These are phyloP conservation scores for Diaporthe sp. DNA, from an alignment of 2,329 filamentous ascomycete species.

Conservation along the genomic window DNA sequence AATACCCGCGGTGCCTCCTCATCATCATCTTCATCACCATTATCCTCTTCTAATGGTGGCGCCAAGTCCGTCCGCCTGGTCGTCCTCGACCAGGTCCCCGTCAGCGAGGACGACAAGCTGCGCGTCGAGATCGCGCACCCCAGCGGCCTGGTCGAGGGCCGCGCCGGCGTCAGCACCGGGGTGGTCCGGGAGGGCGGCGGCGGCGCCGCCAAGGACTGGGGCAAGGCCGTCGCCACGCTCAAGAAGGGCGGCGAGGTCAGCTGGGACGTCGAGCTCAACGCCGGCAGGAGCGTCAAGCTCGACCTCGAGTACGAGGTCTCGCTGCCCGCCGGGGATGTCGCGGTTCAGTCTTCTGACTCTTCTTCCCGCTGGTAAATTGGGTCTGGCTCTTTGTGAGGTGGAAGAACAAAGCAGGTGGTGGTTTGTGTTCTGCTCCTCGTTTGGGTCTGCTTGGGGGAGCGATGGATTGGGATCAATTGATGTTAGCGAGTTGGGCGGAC, in stretches of 20 bases:
- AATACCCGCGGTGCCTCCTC: slow-evolving; percentile 58
- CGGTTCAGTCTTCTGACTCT: slow-evolving; percentile 42
- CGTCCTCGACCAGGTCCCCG: slow-evolving; percentile 71
- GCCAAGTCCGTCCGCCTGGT: slow-evolving; percentile 59
- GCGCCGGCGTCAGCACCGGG: slow-evolving; percentile 53
- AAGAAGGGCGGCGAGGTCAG: slow-evolving; percentile 69
- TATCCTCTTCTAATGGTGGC: slow-evolving; percentile 51
- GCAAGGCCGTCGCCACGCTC: slow-evolving; percentile 64
- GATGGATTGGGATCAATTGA: background rate
- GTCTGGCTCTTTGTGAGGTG: too few species aligned
- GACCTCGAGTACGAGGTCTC: slow-evolving; percentile 72
- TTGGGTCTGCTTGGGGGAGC: background rate
- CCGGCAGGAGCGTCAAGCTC: slow-evolving; percentile 69
- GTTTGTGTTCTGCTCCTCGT: background rate
- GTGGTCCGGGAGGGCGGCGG: slow-evolving; percentile 43
- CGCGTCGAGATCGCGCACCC: slow-evolving; percentile 64
- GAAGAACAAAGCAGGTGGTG: background rate
- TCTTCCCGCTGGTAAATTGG: background rate
- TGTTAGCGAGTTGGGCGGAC: background rate
- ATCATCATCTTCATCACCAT: slow-evolving; percentile 54
- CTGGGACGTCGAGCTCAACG: slow-evolving; percentile 70
- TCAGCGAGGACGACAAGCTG: slow-evolving; percentile 71
- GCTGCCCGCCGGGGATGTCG: slow-evolving; percentile 64
- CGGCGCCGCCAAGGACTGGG: slow-evolving; percentile 61
- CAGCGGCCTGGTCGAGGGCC: slow-evolving; percentile 57